Evolutionary conservation across 2,329 filamentous ascomycete species (phyloP).

Genomic region (Sclerotinia subarctica): DNA sequence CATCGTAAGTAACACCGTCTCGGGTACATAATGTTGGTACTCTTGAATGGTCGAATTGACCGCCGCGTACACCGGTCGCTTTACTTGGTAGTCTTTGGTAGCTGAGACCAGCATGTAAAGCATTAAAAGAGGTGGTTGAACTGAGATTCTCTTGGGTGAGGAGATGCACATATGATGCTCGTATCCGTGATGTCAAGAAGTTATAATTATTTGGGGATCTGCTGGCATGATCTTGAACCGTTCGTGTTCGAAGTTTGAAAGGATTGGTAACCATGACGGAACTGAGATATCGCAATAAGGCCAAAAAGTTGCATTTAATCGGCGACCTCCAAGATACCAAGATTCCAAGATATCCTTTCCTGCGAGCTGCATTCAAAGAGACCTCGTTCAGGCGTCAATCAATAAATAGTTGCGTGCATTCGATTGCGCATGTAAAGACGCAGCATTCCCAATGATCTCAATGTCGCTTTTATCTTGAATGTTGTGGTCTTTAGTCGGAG

Average conservation of each 20-base stretch:
- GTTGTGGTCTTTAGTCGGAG: neutral
- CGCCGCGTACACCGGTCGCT: neutral
- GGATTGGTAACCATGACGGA: conserved; percentile 15
- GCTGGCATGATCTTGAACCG: conserved; percentile 18
- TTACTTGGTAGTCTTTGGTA: neutral
- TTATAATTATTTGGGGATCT: conserved; percentile 20
- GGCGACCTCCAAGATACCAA: conserved; percentile 7
- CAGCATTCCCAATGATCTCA: neutral
- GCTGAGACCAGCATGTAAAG: conserved; percentile 17
- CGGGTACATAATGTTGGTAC: conserved; percentile 13
- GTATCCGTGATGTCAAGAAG: conserved; percentile 20
- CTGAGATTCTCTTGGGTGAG: conserved; percentile 13
- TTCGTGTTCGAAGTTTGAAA: neutral
- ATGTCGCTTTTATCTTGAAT: neutral
- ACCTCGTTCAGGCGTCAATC: conserved; percentile 8
- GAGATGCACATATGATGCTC: conserved; percentile 9
- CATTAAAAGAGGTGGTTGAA: conserved; percentile 18
- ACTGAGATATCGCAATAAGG: conserved; percentile 20
- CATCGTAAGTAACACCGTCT: conserved; percentile 15
- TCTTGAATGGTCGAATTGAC: conserved; percentile 5
- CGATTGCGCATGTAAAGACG: conserved; percentile 5
- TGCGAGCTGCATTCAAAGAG: neutral
- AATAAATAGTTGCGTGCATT: neutral
- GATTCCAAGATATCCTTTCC: conserved; percentile 2
- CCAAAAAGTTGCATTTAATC: conserved; percentile 5